Conservation (phyloP, 306 rosid species). For the Vigna trinervia region DNA sequence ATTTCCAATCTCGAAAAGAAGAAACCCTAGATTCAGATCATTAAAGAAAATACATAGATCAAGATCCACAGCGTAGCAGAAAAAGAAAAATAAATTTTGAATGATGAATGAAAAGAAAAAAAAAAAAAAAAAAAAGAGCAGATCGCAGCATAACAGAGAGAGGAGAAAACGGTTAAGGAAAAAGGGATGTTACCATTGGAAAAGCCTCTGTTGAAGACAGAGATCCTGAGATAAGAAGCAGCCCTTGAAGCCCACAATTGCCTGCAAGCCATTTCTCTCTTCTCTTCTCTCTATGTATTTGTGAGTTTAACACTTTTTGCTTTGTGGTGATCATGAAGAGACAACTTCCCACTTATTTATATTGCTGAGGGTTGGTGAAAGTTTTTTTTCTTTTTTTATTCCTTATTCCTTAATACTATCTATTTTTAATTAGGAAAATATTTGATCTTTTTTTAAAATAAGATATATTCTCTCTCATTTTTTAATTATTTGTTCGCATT, state of each 20-base stretch:
- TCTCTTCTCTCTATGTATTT: background rate
- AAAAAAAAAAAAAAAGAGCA: background rate
- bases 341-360: background rate
- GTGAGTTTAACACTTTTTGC: background rate
- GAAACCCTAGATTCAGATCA: background rate
- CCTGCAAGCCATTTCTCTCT: conserved; percentile 69
- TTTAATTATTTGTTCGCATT: no score
- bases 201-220: conserved; percentile 62
- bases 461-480: no score
- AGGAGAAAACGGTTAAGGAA: background rate
- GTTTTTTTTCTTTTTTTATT: background rate
- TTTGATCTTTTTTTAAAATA: background rate
- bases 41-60: conserved; percentile 16
- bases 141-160: conserved; percentile 12
- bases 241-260: conserved; percentile 84
- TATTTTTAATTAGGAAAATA: background rate
- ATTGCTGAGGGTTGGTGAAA: conserved; percentile 33
- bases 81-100: background rate
- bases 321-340: background rate
- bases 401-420: background rate
- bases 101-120: conserved; percentile 1
- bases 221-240: conserved; percentile 76
- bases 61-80: conserved; percentile 40
- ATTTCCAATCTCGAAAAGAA: background rate
- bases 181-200: conserved; percentile 57